Base-by-base conservation (phyloP, 768 basidiomycete species). In the Mycena galericulata region DNA sequence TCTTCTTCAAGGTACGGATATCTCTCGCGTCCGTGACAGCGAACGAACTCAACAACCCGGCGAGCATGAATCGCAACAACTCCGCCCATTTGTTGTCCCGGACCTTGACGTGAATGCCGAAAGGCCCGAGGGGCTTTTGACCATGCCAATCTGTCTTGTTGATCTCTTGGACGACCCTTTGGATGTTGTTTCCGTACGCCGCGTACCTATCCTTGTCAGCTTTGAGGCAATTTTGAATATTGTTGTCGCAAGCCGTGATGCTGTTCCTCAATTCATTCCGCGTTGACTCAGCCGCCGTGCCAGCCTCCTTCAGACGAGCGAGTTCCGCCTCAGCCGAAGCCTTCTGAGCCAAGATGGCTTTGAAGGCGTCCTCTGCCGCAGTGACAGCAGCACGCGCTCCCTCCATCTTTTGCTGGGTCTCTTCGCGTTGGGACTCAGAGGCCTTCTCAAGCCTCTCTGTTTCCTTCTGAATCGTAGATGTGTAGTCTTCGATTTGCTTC, bases 31-130 rank as follows among this genome's bases (percentile, higher is more conserved):
- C 87, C 1, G 92, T 92, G 56, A 97, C 85, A 0, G 90, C 93
- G 75, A 92, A 98, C 7, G 89, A 86, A 40, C 82, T 86, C 80
- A 99, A 83, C 22, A 83, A 74, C 4, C 53, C 32, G 5, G 86
- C 87, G 5, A 99, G 80, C 71, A 91, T 87, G 56, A 78, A 78
- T 68, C 91, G 82, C 71, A 99, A 78, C n/a, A 94, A 71, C 0
- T 80, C 80, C 0, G 88, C 90, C 88, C 93, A 98, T 34, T 74
- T 79, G 67, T 81, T 80, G 54, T 97, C 92, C 72, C 84, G 87
- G 40, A 95, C 87, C 73, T 90, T 92, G 73, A 98, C 91, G 75
- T 88, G 86, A 54, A 86, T 68, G 0, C 97, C 97, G 27, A 98
- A 81, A 0, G 97, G 97, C 0, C 94, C 94, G 36, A 94, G 77